Percentiles rank a stretch among this genome's conserved stretches.
phyloP scores from a whole-genome alignment of 352 stramenopile species.

The Pythium myriotylum region DNA sequence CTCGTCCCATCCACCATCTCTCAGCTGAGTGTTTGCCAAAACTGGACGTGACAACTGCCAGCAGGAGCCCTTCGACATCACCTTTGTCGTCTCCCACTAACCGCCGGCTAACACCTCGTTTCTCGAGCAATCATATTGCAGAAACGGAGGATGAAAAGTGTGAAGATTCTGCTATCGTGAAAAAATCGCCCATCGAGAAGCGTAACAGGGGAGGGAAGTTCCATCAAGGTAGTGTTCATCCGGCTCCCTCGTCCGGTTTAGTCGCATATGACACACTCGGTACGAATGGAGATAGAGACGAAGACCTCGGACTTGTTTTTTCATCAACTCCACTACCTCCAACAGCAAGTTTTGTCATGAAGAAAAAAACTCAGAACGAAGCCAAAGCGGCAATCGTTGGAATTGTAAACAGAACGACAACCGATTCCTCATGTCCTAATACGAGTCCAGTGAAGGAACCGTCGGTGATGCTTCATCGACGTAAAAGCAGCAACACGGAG shows the following conservation, averaged over 20 bases:
- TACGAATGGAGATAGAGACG: not conserved
- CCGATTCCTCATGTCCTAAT: not conserved
- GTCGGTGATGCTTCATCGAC: constrained; percentile 22
- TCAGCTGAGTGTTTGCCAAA: constrained; percentile 8
- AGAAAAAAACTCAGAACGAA: constrained; percentile 23
- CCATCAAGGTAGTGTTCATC: constrained; percentile 14
- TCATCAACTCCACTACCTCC: too few species aligned
- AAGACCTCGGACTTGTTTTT: not conserved
- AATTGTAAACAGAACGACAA: constrained; percentile 15
- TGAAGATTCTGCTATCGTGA: not conserved
- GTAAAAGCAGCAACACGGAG: constrained; percentile 18
- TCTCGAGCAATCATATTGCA: constrained; percentile 1
- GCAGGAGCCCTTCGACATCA: not conserved
- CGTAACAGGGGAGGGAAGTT: not conserved
- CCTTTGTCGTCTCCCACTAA: constrained; percentile 2
- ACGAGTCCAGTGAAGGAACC: constrained; percentile 20
- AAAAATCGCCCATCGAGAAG: constrained; percentile 14
- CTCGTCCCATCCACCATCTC: not conserved
- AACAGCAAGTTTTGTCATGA: not conserved
- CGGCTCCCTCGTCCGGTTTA: not conserved
- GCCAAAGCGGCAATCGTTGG: constrained; percentile 16
- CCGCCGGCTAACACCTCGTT: constrained; percentile 5
- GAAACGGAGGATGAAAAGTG: not conserved
- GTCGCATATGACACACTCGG: not conserved
- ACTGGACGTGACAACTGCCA: not conserved